A percentile compares a stretch with the other conserved stretches of the same genome.
These are phyloP conservation scores for Candida xyloterini DNA, from an alignment of 805 yeast genomes.

Conservation along the genomic window DNA sequence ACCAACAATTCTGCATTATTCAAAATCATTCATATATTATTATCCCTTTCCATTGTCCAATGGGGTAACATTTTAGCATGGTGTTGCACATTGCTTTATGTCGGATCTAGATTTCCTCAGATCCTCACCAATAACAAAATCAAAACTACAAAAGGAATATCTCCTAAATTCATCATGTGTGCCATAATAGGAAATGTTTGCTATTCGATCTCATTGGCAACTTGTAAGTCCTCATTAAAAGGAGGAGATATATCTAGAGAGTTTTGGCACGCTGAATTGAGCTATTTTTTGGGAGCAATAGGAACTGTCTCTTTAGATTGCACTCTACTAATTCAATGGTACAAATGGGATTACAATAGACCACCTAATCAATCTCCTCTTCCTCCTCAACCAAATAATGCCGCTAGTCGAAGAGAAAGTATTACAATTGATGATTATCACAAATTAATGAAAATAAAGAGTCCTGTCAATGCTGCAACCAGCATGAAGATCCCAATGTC, in stretches of 20 bases:
- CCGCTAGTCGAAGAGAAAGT: conserved; percentile 1
- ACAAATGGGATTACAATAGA: conserved; percentile 26
- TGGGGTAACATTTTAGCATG: conserved; percentile 42
- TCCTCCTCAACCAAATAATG: background rate
- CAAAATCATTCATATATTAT: conserved; percentile 16
- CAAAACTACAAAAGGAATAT: conserved; percentile 49
- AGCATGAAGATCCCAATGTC: conserved; percentile 29
- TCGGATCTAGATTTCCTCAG: conserved; percentile 52
- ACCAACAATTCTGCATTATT: conserved; percentile 25
- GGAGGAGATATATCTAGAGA: conserved; percentile 34
- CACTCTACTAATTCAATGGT: conserved; percentile 44
- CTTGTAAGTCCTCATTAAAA: conserved; percentile 40
- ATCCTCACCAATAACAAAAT: conserved; percentile 43
- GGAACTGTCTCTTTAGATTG: conserved; percentile 51
- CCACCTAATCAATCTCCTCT: conserved; percentile 1
- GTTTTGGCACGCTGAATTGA: conserved; percentile 38
- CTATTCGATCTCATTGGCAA: conserved; percentile 46
- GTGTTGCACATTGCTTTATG: conserved; percentile 48
- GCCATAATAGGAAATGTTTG: conserved; percentile 50
- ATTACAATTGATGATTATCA: conserved; percentile 5
- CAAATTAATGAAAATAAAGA: conserved; percentile 4
- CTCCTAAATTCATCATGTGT: conserved; percentile 45
- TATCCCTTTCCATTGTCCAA: conserved; percentile 15
- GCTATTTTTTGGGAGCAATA: conserved; percentile 48
- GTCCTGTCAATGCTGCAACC: conserved; percentile 14